These are phyloP conservation scores for Patellifolia procumbens DNA, from an alignment of 179 eudicot species.

Conservation along the genomic window DNA sequence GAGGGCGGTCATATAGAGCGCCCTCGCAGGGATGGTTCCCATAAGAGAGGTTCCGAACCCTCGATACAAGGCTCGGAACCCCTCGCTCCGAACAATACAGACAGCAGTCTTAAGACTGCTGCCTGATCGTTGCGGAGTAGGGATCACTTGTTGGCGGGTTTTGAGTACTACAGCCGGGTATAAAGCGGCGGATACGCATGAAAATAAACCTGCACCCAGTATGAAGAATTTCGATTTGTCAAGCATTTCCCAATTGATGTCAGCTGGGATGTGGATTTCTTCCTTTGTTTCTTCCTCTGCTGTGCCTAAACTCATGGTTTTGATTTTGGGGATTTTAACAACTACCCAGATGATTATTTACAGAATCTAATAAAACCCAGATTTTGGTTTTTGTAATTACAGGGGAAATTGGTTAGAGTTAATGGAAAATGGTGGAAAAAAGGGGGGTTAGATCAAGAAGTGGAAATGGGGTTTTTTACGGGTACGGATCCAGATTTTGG, in stretches of 20 bases:
- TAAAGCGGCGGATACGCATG: slow-evolving; percentile 65
- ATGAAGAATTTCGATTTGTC: slow-evolving; percentile 80
- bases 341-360: slow-evolving; percentile 6
- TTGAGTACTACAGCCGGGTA: slow-evolving; percentile 79
- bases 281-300: slow-evolving; percentile 62
- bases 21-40: slow-evolving; percentile 79
- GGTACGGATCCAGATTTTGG: slow-evolving; percentile 54
- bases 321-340: background rate
- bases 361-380: slow-evolving; percentile 14
- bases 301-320: slow-evolving; percentile 41
- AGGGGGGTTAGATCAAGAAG: background rate
- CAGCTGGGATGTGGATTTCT: slow-evolving; percentile 73
- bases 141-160: slow-evolving; percentile 67
- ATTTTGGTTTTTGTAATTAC: slow-evolving; percentile 10
- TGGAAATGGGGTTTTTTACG: slow-evolving; percentile 37
- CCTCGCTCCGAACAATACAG: slow-evolving; percentile 44
- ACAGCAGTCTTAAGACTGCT: slow-evolving; percentile 46
- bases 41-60: slow-evolving; percentile 76
- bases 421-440: background rate
- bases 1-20: slow-evolving; percentile 73
- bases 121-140: slow-evolving; percentile 23
- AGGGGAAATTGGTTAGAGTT: slow-evolving; percentile 18
- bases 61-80: slow-evolving; percentile 54
- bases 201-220: slow-evolving; percentile 78
- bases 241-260: slow-evolving; percentile 83